Evolutionary conservation across 495 filamentous ascomycete genomes (phyloP).

Genomic region (Talaromyces liani): DNA sequence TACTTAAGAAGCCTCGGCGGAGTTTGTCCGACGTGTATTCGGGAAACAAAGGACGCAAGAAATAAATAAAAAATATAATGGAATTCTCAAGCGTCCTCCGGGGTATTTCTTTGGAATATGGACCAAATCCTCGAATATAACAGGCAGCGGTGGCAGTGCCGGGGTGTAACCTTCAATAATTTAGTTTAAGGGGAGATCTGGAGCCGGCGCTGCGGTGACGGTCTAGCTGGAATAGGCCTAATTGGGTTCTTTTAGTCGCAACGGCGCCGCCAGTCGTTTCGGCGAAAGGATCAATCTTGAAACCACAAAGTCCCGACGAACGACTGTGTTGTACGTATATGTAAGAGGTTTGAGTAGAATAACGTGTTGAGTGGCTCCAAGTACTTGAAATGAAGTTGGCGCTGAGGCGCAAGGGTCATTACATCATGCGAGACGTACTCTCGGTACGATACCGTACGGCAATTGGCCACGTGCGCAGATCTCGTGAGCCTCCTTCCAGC

Average conservation of each 20-base stretch:
- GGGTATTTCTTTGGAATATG: neutral
- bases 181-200: slow-evolving; percentile 2
- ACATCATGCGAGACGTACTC: neutral
- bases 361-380: neutral
- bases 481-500: neutral
- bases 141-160: neutral
- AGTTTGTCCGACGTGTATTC: neutral
- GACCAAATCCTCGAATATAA: neutral
- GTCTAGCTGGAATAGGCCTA: slow-evolving; percentile 4
- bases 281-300: neutral
- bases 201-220: neutral
- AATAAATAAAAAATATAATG: neutral
- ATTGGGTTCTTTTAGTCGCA: neutral
- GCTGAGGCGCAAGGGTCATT: neutral
- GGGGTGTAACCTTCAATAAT: neutral
- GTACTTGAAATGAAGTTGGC: neutral
- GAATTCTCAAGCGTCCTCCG: neutral
- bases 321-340: neutral
- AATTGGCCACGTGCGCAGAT: neutral
- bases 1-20: neutral
- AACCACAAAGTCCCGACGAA: neutral
- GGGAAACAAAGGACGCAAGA: neutral
- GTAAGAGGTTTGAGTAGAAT: neutral
- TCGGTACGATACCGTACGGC: neutral
- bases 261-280: slow-evolving; percentile 2